Percentiles rank a stretch among this genome's conserved stretches.
Conservation (phyloP, 176 grass and related monocot genomes). For the Carex parvula region DNA sequence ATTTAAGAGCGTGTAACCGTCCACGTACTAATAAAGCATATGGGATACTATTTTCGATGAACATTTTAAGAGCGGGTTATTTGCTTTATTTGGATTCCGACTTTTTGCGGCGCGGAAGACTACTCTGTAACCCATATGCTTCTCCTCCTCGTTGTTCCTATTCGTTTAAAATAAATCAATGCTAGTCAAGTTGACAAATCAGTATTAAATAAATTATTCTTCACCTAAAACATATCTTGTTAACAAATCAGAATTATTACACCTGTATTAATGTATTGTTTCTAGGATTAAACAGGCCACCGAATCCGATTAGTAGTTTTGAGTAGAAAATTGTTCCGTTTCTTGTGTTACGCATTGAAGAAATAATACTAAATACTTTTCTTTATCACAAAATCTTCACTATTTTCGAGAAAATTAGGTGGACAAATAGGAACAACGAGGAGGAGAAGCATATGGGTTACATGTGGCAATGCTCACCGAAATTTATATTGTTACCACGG, state of each 20-base stretch:
- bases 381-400: no score
- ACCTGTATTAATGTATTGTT: neutral
- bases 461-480: no score
- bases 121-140: no score
- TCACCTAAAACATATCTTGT: neutral
- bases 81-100: no score
- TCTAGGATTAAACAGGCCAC: neutral
- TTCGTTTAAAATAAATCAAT: neutral
- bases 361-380: neutral
- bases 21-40: no score
- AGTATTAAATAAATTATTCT: neutral
- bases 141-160: no score
- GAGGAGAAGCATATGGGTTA: neutral
- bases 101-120: no score
- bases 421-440: neutral
- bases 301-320: neutral
- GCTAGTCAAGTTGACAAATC: neutral
- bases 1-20: no score
- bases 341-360: neutral
- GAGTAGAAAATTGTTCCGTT: neutral
- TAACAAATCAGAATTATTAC: neutral
- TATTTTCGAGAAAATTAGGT: neutral
- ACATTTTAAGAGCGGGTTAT: no score
- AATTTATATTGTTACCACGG: no score
- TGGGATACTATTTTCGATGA: no score